Evolutionary conservation across 1,139 yeast genomes (phyloP), one percentile per base, ranked within the genome.

Genomic region (Geotrichum siamense): DNA sequence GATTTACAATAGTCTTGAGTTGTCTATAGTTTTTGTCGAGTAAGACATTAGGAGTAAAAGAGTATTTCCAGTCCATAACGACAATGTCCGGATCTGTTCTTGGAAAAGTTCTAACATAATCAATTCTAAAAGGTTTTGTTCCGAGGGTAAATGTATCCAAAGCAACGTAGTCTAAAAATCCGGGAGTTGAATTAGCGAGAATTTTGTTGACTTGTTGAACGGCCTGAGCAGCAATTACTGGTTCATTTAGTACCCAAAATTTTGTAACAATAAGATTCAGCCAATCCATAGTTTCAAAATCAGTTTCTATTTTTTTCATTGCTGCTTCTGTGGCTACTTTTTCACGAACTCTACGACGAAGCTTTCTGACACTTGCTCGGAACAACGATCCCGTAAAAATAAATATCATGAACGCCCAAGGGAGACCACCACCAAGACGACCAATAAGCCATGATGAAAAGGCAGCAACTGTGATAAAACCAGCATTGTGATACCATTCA

Each of bases 281-380:
- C 98, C 98, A 91, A 58, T 91, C 97, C 82, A 89, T 76, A 8
- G 95, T 74, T 65, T 91, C 98, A 55, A 80, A 81, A 59, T 89
- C 97, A 55, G 79, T 76, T 64, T 89, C 97, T 52, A 87, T 80
- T 44, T 76, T 74, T 58, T 78, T 77, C 42, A 86, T 77, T 13
- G 94, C 79, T 56, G 83, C 77, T 58, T 89, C 95, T 56, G 95
- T 78, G 58, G 86, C 89, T 19, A 93, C 82, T 48, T 76, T 79
- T 52, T 86, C 87, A 56, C 96, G 75, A 51, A 85, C 71, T 5
- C 66, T 60, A 5, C 80, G 72, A 57, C 97, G 76, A 63, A 89
- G 80, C 55, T 82, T 80, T 56, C 93, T 78, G 41, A 87, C 74
- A 2, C 94, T 82, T 0, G 94, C 75, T 56, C 98, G 78, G 64